Evolutionary conservation across 805 yeast genomes (phyloP).

Genomic region (Yarrowia keelungensis): DNA sequence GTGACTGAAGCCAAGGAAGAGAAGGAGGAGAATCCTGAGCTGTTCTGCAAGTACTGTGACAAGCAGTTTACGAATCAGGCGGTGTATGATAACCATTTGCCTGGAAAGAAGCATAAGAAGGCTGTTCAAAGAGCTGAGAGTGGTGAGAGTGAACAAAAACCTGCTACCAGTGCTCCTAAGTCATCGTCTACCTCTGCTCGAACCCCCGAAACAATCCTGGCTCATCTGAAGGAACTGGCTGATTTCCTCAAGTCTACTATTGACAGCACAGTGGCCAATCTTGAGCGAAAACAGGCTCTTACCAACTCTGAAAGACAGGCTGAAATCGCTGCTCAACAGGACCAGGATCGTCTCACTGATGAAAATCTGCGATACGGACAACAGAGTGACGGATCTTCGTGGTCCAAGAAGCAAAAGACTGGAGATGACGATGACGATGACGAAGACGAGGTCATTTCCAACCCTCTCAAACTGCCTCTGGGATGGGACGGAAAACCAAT

Average conservation of each 20-base stretch:
- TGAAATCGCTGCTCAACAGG: slow-evolving; percentile 56
- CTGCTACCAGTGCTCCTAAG: not conserved
- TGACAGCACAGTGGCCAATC: slow-evolving; percentile 45
- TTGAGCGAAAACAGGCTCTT: slow-evolving; percentile 69
- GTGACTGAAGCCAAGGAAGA: not conserved
- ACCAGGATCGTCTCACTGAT: slow-evolving; percentile 8
- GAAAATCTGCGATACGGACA: slow-evolving; percentile 40
- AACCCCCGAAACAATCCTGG: slow-evolving; percentile 43
- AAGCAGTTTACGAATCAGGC: slow-evolving; percentile 67
- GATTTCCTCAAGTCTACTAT: slow-evolving; percentile 50
- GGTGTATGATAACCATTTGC: slow-evolving; percentile 71
- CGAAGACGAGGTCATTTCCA: slow-evolving; percentile 50
- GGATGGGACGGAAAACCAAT: slow-evolving; percentile 93
- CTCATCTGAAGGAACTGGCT: slow-evolving; percentile 54
- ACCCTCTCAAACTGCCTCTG: slow-evolving; percentile 69
- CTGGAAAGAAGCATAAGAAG: slow-evolving; percentile 77
- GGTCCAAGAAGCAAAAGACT: slow-evolving; percentile 14
- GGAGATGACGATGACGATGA: slow-evolving; percentile 49
- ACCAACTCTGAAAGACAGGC: slow-evolving; percentile 72
- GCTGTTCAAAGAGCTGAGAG: slow-evolving; percentile 47
- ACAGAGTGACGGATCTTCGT: slow-evolving; percentile 32
- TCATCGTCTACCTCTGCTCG: not conserved
- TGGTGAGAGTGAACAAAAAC: not conserved
- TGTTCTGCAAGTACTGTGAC: slow-evolving; percentile 70
- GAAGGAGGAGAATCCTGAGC: slow-evolving; percentile 26